A percentile compares a stretch with the other conserved stretches of the same genome.
Evolutionary conservation across 164 flowering plant genomes (phyloP).

Genomic region (Stephania cephalantha): DNA sequence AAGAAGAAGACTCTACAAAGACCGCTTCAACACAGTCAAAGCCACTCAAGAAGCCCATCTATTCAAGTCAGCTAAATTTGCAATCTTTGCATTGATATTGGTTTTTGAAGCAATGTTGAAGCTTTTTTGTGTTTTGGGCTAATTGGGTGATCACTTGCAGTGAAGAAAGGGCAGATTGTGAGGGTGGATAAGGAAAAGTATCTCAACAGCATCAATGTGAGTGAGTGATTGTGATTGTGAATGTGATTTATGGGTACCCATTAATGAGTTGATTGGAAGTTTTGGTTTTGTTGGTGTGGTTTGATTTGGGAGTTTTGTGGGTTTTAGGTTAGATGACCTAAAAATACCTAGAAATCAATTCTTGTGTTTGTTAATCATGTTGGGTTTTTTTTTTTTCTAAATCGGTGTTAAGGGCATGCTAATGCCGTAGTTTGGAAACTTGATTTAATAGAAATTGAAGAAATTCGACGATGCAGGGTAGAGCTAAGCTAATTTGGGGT

Average conservation of each 20-base stretch:
- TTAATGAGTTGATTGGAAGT: not conserved
- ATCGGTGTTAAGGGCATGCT: too few relatives aligned
- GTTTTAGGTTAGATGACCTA: too few relatives aligned
- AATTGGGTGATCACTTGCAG: constrained; percentile 24
- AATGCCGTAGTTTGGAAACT: too few relatives aligned
- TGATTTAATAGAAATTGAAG: too few relatives aligned
- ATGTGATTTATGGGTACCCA: too few relatives aligned
- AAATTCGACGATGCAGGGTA: too few relatives aligned
- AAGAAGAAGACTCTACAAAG: constrained; percentile 9
- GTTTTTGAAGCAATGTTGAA: not conserved
- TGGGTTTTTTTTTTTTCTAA: too few relatives aligned
- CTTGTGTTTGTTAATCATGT: too few relatives aligned
- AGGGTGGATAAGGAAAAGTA: constrained; percentile 86
- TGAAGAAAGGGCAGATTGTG: constrained; percentile 91
- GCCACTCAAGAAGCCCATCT: constrained; percentile 55
- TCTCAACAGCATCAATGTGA: constrained; percentile 80
- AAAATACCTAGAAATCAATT: too few relatives aligned
- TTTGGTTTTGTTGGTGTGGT: not conserved
- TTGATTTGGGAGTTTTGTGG: not conserved
- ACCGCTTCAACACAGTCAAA: constrained; percentile 21
- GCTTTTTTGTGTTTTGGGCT: not conserved
- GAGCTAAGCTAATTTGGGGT: too few relatives aligned
- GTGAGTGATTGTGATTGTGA: constrained; percentile 9
- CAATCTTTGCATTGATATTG: not conserved
- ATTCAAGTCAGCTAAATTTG: constrained; percentile 40